These are phyloP conservation scores for Chrysoporthe cubensis DNA, from an alignment of 2,329 filamentous ascomycete species.

Conservation along the genomic window DNA sequence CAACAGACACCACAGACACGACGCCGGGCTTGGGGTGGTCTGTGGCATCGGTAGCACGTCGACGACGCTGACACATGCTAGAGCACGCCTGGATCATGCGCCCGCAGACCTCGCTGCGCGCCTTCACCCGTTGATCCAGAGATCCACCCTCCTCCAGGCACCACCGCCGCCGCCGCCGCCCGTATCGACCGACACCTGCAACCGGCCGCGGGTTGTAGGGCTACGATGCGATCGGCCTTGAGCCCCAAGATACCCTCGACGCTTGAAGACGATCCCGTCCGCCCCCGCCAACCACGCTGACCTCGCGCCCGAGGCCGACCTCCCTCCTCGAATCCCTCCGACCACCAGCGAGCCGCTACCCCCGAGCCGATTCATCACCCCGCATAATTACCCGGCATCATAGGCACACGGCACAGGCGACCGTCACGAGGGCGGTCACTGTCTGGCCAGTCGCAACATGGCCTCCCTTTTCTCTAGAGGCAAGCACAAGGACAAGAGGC, in stretches of 20 bases:
- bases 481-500: constrained; percentile 76
- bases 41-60: constrained; percentile 4
- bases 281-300: constrained; percentile 8
- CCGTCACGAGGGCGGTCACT: constrained; percentile 14
- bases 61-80: constrained; percentile 19
- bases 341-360: neutral
- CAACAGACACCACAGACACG: neutral
- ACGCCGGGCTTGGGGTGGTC: neutral
- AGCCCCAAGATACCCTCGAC: constrained; percentile 24
- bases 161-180: constrained; percentile 4
- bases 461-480: constrained; percentile 84
- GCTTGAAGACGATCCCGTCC: constrained; percentile 15
- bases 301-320: neutral
- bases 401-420: constrained; percentile 13
- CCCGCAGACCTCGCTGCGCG: constrained; percentile 19
- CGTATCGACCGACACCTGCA: constrained; percentile 12
- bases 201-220: constrained; percentile 20
- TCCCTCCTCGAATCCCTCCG: constrained; percentile 1
- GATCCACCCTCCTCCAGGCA: constrained; percentile 2
- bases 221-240: constrained; percentile 28
- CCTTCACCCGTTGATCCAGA: constrained; percentile 1
- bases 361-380: neutral
- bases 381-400: constrained; percentile 10
- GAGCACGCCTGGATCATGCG: constrained; percentile 24
- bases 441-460: constrained; percentile 32